phyloP scores from a whole-genome alignment of 768 basidiomycete species.

The Russula griseocarnosa region DNA sequence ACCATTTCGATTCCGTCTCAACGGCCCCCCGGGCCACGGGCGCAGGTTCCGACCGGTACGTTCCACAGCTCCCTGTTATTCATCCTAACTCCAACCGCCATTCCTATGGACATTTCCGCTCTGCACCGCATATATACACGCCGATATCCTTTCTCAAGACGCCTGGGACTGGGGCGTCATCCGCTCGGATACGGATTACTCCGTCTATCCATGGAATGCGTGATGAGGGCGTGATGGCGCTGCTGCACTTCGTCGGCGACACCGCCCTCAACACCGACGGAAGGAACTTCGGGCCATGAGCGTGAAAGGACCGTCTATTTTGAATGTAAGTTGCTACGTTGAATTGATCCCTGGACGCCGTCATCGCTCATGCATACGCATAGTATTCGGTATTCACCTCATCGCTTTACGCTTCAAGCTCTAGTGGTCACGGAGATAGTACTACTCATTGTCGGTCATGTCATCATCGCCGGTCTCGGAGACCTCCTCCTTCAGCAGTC shows the following conservation, averaged over 20 bases:
- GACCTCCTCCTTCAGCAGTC: constrained; percentile 30
- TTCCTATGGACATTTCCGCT: constrained; percentile 46
- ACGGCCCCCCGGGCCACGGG: too few relatives aligned
- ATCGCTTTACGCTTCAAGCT: constrained; percentile 51
- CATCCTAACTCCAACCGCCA: constrained; percentile 4
- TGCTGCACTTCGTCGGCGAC: constrained; percentile 50
- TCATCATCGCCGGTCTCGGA: constrained; percentile 43
- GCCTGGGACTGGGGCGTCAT: constrained; percentile 62
- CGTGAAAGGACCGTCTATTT: constrained; percentile 55
- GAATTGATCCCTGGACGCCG: background rate
- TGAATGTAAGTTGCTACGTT: constrained; percentile 49
- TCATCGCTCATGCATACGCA: background rate
- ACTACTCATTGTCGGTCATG: constrained; percentile 57
- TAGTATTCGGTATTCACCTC: constrained; percentile 58
- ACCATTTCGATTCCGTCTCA: too few relatives aligned
- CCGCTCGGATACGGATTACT: constrained; percentile 69
- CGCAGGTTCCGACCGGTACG: constrained; percentile 71
- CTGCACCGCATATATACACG: constrained; percentile 67
- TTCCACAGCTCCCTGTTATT: background rate
- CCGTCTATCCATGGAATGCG: constrained; percentile 63
- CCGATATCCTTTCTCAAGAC: constrained; percentile 65
- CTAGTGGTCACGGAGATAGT: constrained; percentile 56
- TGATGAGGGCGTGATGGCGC: constrained; percentile 56
- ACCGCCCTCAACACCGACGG: constrained; percentile 45
- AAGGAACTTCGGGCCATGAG: constrained; percentile 27